phyloP scores from a whole-genome alignment of 257 asterid genomes.

The Solanum lycopersicoides region DNA sequence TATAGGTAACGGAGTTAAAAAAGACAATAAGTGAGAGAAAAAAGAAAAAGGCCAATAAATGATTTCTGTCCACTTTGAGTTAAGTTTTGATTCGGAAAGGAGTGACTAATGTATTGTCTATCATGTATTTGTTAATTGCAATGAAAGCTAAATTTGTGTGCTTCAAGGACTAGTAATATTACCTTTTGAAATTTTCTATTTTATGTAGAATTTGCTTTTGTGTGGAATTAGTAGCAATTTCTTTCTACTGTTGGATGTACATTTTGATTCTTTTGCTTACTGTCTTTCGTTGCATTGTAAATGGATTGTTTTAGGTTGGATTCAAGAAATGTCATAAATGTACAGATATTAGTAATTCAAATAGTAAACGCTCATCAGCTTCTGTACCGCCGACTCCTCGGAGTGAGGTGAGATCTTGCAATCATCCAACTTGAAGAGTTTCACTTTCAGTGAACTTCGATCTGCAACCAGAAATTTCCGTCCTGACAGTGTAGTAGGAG shows the following conservation, averaged over 20 bases:
- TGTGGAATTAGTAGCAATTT: neutral
- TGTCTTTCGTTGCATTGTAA: neutral
- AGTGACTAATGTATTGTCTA: neutral
- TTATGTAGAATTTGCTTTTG: neutral
- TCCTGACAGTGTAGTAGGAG: conserved; percentile 71
- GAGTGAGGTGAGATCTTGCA: conserved; percentile 84
- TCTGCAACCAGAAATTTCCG: conserved; percentile 84
- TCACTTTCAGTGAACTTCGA: conserved; percentile 58
- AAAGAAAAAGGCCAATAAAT: too few species aligned
- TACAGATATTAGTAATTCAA: conserved; percentile 34
- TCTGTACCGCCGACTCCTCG: conserved; percentile 70
- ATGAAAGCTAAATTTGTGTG: neutral
- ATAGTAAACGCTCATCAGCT: conserved; percentile 55
- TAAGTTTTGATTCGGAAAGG: too few species aligned
- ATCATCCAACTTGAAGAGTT: conserved; percentile 73
- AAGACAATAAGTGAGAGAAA: too few species aligned
- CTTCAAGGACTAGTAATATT: neutral
- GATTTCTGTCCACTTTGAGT: too few species aligned
- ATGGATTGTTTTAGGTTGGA: neutral
- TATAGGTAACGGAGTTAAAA: too few species aligned
- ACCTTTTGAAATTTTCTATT: neutral
- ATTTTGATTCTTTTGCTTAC: neutral
- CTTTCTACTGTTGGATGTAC: neutral
- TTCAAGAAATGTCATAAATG: conserved; percentile 39
- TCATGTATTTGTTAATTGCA: neutral